Evolutionary conservation across 2,329 filamentous ascomycete genomes (phyloP), one percentile per base, ranked within the genome.

Genomic region (Rhytidhysteron rufulum): DNA sequence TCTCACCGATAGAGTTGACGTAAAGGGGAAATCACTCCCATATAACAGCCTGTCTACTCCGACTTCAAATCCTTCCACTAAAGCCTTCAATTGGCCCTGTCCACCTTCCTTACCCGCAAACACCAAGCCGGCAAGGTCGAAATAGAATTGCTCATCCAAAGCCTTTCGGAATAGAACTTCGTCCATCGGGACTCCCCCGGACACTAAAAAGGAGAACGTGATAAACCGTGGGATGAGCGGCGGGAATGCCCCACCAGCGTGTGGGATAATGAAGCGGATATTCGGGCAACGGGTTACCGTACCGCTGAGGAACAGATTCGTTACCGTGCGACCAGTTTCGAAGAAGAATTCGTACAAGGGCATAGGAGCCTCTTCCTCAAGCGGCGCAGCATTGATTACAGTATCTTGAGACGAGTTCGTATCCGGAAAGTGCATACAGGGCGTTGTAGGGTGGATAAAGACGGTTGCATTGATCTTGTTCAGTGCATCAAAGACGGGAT

Each of bases 361-460:
- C 8, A 69, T 54, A 0, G 71, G 71, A 37, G 67, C 68, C 7
- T 58, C 53, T 0, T 49, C 41, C 1, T 55, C 56, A 2, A 71
- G 57, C 0, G 68, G 69, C 4, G 64, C 50, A 1, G 69, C 68
- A 13, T 56, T 51, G 0, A 51, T 48, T 1, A 55, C 39, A 18
- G 21, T 17, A 7, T 15, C 25, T n/a, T 54, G 40, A 13, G 24
- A 7, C 8, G 8, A 8, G n/a, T n/a, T n/a, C n/a, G n/a, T n/a
- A n/a, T n/a, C n/a, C 7, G 24, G 24, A 34, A 53, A 53, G 27
- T 54, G 57, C 3, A 67, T 68, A 41, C 66, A 71, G 0, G 71
- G 72, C n/a, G 63, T 73, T 0, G 74, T 78, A 1, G 75, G 76
- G 40, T 80, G 77, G 33, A 79, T 70, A 51, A 80, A 79, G 1